A percentile compares a stretch with the other conserved stretches of the same genome.
These are phyloP conservation scores for Penicillium sp. DNA, from an alignment of 2,329 filamentous ascomycete genomes.

Conservation along the genomic window DNA sequence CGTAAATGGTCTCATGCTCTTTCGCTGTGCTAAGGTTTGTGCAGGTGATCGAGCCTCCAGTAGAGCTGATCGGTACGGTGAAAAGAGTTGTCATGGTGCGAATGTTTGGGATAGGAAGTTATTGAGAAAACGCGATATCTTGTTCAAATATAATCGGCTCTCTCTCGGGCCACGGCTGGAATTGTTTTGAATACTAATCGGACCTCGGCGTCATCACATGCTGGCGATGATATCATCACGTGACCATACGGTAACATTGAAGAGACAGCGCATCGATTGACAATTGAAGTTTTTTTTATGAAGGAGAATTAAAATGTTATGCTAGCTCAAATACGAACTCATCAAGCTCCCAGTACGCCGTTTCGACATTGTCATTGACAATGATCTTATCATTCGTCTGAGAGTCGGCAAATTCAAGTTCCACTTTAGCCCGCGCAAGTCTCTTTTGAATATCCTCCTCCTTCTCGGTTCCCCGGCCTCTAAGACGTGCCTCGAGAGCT, in stretches of 20 bases:
- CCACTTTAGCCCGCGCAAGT: not conserved
- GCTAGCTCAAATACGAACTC: not conserved
- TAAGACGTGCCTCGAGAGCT: not conserved
- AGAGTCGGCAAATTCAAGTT: not conserved
- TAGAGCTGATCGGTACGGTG: constrained; percentile 56
- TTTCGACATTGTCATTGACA: not conserved
- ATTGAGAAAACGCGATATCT: not conserved
- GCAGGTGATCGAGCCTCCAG: constrained; percentile 60
- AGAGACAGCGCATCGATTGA: no score
- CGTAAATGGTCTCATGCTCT: constrained; percentile 55
- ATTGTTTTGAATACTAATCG: constrained; percentile 1
- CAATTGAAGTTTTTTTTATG: no score
- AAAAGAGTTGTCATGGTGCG: constrained; percentile 50
- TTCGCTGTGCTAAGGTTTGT: constrained; percentile 55
- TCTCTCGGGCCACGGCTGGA: not conserved
- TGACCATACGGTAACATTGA: not conserved
- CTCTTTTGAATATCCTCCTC: not conserved
- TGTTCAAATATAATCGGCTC: not conserved
- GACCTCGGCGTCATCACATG: constrained; percentile 6
- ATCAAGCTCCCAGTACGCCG: not conserved
- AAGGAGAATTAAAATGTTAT: not conserved
- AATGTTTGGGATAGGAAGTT: not conserved
- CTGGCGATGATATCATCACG: not conserved
- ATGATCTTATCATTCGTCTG: not conserved
- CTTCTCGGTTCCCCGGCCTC: not conserved